These are phyloP conservation scores for Yarrowia osloensis DNA, from an alignment of 805 yeast genomes.

Conservation along the genomic window DNA sequence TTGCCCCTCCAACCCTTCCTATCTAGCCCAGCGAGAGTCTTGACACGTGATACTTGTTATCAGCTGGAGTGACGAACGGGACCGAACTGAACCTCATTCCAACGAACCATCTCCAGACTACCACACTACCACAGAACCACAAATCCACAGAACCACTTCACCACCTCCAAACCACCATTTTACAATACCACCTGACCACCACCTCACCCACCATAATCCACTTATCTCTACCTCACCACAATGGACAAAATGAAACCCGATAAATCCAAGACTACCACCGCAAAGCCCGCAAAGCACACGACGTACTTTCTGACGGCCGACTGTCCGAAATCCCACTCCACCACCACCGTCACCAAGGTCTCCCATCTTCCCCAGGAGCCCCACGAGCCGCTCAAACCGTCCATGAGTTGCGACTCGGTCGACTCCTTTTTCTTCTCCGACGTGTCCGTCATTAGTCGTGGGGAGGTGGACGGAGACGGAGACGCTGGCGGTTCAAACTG, in stretches of 20 bases:
- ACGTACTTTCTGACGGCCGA: conserved; percentile 27
- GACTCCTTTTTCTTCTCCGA: conserved; percentile 38
- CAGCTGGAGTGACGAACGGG: no score
- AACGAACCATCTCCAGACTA: background rate
- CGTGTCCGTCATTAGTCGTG: background rate
- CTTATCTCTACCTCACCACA: background rate
- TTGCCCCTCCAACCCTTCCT: conserved; percentile 4
- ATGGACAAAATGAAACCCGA: conserved; percentile 8
- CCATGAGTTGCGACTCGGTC: conserved; percentile 5
- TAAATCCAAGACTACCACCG: background rate
- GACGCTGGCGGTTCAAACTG: no score
- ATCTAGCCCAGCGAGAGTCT: background rate
- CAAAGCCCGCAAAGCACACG: background rate
- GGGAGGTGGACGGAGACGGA: background rate
- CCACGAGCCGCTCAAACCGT: background rate
- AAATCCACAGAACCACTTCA: no score
- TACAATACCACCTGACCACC: no score
- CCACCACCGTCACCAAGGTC: conserved; percentile 22
- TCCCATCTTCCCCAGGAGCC: conserved; percentile 8
- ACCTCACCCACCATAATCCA: no score
- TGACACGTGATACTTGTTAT: background rate
- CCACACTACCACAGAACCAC: background rate
- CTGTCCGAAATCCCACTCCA: conserved; percentile 27
- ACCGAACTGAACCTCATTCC: no score
- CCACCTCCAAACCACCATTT: no score